phyloP scores from a whole-genome alignment of 345 rosid genomes.

The Citrus australasica region DNA sequence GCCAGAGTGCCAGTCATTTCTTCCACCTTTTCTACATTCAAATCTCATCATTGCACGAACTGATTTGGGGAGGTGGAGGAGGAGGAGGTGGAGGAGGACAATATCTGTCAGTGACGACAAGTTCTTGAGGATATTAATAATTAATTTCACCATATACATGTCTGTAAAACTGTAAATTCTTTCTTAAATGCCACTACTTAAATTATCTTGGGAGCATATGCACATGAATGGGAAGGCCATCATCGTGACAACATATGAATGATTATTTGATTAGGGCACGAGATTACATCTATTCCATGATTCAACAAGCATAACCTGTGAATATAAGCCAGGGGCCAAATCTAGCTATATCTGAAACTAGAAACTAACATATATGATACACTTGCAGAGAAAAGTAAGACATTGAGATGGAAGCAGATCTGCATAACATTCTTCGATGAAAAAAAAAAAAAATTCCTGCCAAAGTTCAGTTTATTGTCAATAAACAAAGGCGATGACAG shows the following conservation, averaged over 20 bases:
- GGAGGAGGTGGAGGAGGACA: background rate
- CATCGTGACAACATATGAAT: too few relatives aligned
- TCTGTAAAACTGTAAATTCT: background rate
- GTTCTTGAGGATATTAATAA: background rate
- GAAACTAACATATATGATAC: background rate
- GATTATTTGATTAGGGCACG: too few relatives aligned
- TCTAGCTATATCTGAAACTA: background rate
- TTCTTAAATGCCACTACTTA: too few relatives aligned
- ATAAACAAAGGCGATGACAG: background rate
- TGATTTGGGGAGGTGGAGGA: background rate
- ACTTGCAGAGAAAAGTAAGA: background rate
- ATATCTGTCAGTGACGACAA: background rate
- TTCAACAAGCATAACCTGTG: too few relatives aligned
- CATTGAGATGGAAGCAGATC: background rate
- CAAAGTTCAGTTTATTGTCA: background rate
- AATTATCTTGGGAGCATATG: too few relatives aligned
- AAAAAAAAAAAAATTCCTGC: background rate
- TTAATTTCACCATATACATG: background rate
- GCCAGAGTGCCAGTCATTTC: too few relatives aligned
- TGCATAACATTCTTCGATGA: background rate
- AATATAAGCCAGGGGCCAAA: too few relatives aligned
- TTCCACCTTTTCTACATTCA: background rate
- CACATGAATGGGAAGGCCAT: too few relatives aligned
- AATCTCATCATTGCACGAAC: background rate
- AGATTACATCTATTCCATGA: too few relatives aligned